Percentiles rank a stretch among this genome's conserved stretches.
These are phyloP conservation scores for Aureobasidium uvarum DNA, from an alignment of 2,329 filamentous ascomycete genomes.

Conservation along the genomic window DNA sequence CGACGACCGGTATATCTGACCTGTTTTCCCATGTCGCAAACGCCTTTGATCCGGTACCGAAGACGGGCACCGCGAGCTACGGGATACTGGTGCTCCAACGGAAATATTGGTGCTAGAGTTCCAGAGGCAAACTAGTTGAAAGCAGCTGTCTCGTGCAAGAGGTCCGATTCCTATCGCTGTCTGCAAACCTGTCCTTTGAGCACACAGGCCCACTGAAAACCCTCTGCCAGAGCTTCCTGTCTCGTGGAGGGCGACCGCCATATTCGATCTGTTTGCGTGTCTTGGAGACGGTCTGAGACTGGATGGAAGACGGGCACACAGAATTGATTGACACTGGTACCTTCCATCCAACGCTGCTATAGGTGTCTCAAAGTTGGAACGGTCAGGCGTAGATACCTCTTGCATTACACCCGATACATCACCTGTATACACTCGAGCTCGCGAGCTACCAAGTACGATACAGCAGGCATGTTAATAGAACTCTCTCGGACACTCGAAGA, in stretches of 20 bases:
- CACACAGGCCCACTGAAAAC: no score
- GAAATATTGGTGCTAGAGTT: no score
- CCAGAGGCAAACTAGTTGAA: no score
- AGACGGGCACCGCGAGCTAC: not conserved
- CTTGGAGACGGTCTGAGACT: not conserved
- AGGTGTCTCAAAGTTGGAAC: not conserved
- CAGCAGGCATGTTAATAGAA: no score
- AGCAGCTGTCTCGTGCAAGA: no score
- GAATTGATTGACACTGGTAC: not conserved
- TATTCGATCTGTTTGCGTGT: not conserved
- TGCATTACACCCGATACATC: not conserved
- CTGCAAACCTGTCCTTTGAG: no score
- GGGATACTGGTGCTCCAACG: no score
- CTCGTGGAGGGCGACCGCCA: not conserved
- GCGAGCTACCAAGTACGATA: not conserved
- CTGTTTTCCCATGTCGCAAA: not conserved
- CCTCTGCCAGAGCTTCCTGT: not conserved
- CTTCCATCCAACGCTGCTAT: not conserved
- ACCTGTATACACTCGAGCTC: not conserved
- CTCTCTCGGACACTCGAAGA: not conserved
- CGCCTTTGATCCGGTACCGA: no score
- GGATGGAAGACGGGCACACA: not conserved
- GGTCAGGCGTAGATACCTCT: not conserved
- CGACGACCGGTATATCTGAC: not conserved
- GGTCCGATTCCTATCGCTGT: no score